Conservation (phyloP, 768 basidiomycete species). For the Phallus indusiatus region DNA sequence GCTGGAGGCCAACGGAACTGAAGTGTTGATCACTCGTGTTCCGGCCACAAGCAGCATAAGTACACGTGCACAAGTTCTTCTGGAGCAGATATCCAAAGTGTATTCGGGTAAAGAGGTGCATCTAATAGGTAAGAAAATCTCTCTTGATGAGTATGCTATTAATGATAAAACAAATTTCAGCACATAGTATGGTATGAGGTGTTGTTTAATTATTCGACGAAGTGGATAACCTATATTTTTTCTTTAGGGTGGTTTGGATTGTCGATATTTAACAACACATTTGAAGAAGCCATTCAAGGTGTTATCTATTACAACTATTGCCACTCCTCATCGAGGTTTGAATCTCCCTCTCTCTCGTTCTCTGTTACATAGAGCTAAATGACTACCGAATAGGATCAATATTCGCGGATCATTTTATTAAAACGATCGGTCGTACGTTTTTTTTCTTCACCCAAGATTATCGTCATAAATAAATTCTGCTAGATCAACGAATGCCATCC, state of each 20-base stretch:
- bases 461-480: conserved; percentile 23
- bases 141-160: neutral
- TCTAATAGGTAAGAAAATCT: conserved; percentile 48
- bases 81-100: conserved; percentile 63
- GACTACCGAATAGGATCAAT: conserved; percentile 50
- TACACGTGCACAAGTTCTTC: conserved; percentile 86
- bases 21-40: conserved; percentile 89
- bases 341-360: too few species aligned
- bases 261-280: conserved; percentile 78
- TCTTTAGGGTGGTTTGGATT: conserved; percentile 86
- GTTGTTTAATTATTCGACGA: conserved; percentile 17
- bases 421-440: conserved; percentile 42
- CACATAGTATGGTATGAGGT: conserved; percentile 14
- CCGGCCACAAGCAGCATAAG: conserved; percentile 85
- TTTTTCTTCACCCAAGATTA: neutral
- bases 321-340: conserved; percentile 69
- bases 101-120: conserved; percentile 84
- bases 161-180: conserved; percentile 11
- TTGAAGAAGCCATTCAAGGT: conserved; percentile 73
- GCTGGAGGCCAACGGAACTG: conserved; percentile 75
- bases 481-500: conserved; percentile 28
- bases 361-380: neutral
- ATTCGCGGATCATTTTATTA: conserved; percentile 87
- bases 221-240: neutral
- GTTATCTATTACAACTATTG: conserved; percentile 86